These are phyloP conservation scores for Salvia splendens DNA, from an alignment of 257 asterid genomes.

Conservation along the genomic window DNA sequence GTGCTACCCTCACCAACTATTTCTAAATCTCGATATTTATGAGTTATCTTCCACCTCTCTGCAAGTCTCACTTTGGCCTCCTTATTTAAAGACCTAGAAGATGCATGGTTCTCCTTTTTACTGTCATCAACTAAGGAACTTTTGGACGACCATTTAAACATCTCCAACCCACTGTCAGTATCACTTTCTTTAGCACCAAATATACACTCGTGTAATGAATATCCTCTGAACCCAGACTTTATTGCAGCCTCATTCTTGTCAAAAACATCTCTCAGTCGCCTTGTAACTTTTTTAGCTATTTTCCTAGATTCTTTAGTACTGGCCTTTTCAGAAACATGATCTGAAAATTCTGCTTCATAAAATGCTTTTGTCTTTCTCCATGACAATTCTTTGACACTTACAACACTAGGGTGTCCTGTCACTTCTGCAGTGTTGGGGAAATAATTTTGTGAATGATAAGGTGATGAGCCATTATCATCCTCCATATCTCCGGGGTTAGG, in stretches of 20 bases:
- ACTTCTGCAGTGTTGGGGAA: slow-evolving; percentile 30
- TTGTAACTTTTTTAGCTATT: slow-evolving; percentile 53
- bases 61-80: slow-evolving; percentile 55
- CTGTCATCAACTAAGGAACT: slow-evolving; percentile 40
- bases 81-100: slow-evolving; percentile 43
- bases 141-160: slow-evolving; percentile 36
- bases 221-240: slow-evolving; percentile 45
- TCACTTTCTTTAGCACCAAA: slow-evolving; percentile 57
- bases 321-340: slow-evolving; percentile 44
- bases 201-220: slow-evolving; percentile 61
- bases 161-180: slow-evolving; percentile 46
- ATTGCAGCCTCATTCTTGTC: slow-evolving; percentile 34
- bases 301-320: slow-evolving; percentile 49
- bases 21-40: slow-evolving; percentile 46
- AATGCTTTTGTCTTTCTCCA: slow-evolving; percentile 37
- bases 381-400: slow-evolving; percentile 29
- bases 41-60: slow-evolving; percentile 69
- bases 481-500: slow-evolving; percentile 46
- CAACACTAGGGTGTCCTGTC: slow-evolving; percentile 31
- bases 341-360: slow-evolving; percentile 27
- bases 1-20: slow-evolving; percentile 40
- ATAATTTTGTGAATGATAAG: slow-evolving; percentile 30
- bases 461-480: slow-evolving; percentile 36
- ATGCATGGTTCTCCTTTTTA: slow-evolving; percentile 36
- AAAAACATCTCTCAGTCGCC: slow-evolving; percentile 42